Evolutionary conservation across 2,329 filamentous ascomycete genomes (phyloP), one percentile per base, ranked within the genome.

Genomic region (Botrytis galanthina): DNA sequence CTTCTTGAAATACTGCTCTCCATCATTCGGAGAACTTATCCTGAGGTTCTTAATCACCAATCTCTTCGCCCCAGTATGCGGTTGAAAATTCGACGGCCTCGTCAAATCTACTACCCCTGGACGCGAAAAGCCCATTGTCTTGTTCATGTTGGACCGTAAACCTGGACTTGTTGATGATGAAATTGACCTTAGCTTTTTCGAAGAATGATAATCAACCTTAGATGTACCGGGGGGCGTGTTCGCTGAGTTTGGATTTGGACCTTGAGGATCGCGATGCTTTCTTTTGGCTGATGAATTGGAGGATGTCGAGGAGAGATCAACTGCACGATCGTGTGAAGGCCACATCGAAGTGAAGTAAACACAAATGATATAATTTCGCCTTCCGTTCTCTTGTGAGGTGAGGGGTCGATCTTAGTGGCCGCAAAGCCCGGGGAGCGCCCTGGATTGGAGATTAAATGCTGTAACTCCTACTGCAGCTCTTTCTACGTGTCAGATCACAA

Each of bases 1-100:
- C 78, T 90, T 90, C 59, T 90, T 86, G 78, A 97, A 93, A 84
- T 97, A 98, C 76, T 89, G 87, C 75, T 92, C 90, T 32, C 92
- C 88, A 78, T 94, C 89, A 85, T 70, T 83, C 80, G 57, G 83
- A 81, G 73, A 87, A 84, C 86, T 86, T 1, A 88, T 87, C 74
- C 92, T 90, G 76, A 98, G 87, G 81, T 98, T 98, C 87, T 97
- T 97, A 79, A 99, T 93, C n/a, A 95, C 89, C 63, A 99, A 88
- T 83, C 92, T 95, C 85, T 92, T 95, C 32, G 93, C 91, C 46
- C 94, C 94, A 18, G 87, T 86, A 79, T 93, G 90, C 20, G 93
- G 91, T 77, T 92, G 92, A 80, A 95, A 93, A 61, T 78, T 79
- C 48, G 79, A 78, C 3, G 73, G 74, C 7, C 76, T 72, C 22